Evolutionary conservation across 805 yeast species (phyloP), one percentile per base, ranked within the genome.

Genomic region (Lipomyces chichibuensis): DNA sequence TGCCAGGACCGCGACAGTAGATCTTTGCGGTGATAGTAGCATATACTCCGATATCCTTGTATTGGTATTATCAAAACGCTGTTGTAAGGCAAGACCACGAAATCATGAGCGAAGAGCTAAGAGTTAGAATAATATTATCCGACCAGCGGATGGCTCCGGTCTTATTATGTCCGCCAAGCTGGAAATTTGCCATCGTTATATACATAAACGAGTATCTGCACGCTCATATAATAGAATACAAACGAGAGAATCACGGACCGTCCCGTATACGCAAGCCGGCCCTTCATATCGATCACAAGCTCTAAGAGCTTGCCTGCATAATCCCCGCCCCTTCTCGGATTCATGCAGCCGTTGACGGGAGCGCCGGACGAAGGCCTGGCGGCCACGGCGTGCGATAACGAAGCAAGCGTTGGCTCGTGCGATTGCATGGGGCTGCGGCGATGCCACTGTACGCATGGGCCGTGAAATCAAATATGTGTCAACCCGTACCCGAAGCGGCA

Each of bases 361-460:
- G 23, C 29, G 25, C 27, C 23, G 55, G 55, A 51, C 32, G 55
- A 51, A 51, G 55, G 23, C 55, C 32, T 51, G 55, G 55, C 55
- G 29, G 55, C 55, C 55, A 51, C 55, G 55, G 55, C 3, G 55
- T 51, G 55, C 23, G 55, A 51, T 51, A 20, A 51, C 29, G 32
- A 51, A 8, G 25, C 53, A 49, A 49, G 17, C 53, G n/a, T 17
- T 49, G 53, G 53, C 23, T 11, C 53, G 53, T 49, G 53, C 52
- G 53, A 25, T n/a, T 49, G 20, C 2, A 8, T 49, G 53, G 2
- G 25, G 53, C 3, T 2, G 13, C 39, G n/a, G n/a, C n/a, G n/a
- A n/a, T n/a, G n/a, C n/a, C n/a, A 35, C 37, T 33, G 37, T 6
- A 33, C 37, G 37, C 37, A 7, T 33, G 37, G 37, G 27, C 37